These are phyloP conservation scores for Ogataea nakhonphanomensis DNA, from an alignment of 805 yeast species.

Conservation along the genomic window DNA sequence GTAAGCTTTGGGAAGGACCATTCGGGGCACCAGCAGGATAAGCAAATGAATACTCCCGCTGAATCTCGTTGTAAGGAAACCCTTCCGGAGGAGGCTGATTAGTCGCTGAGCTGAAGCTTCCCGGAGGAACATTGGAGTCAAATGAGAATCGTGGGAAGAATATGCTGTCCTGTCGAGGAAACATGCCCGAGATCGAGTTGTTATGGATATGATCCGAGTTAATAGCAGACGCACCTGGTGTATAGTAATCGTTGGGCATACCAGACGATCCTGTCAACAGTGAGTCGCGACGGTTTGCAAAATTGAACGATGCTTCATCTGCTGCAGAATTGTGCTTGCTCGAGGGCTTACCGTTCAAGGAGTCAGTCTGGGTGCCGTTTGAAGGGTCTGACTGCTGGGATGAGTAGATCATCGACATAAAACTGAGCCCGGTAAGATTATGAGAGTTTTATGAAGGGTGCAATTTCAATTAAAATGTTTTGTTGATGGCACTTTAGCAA, in stretches of 20 bases:
- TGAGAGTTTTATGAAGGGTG: neutral
- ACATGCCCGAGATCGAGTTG: constrained; percentile 19
- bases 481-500: constrained; percentile 11
- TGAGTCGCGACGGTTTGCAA: constrained; percentile 26
- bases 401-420: constrained; percentile 25
- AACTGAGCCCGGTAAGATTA: neutral
- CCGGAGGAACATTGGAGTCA: constrained; percentile 22
- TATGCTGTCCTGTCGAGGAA: constrained; percentile 30
- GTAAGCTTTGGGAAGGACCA: constrained; percentile 17
- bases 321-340: constrained; percentile 24
- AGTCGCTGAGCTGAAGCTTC: constrained; percentile 15
- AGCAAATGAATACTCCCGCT: constrained; percentile 27
- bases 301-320: constrained; percentile 26
- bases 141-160: constrained; percentile 31
- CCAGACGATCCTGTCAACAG: constrained; percentile 22
- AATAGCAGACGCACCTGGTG: constrained; percentile 3
- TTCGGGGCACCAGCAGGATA: constrained; percentile 23
- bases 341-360: constrained; percentile 14
- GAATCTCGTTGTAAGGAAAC: constrained; percentile 25
- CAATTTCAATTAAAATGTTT: constrained; percentile 2
- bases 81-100: constrained; percentile 20
- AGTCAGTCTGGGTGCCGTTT: constrained; percentile 17
- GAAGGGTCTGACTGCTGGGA: constrained; percentile 24
- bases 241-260: constrained; percentile 15
- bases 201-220: constrained; percentile 15